Conservation (phyloP, 768 basidiomycete species). For the Boletus rex-veris region DNA sequence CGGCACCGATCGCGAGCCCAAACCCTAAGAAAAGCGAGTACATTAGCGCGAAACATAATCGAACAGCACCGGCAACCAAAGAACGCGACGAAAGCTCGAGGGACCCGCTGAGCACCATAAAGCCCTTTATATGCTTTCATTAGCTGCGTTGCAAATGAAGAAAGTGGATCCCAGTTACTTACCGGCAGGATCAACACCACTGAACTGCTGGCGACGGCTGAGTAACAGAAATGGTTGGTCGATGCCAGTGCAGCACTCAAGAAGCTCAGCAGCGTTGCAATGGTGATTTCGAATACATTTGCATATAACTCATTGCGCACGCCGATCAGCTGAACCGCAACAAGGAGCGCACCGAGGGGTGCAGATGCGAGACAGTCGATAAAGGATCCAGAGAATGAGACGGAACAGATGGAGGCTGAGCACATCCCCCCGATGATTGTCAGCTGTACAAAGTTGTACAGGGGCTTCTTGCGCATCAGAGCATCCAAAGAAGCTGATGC, state of each 20-base stretch:
- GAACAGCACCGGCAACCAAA: constrained; percentile 80
- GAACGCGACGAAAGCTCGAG: constrained; percentile 79
- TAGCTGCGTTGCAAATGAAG: background rate
- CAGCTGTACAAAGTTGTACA: constrained; percentile 59
- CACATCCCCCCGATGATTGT: constrained; percentile 75
- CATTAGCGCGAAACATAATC: constrained; percentile 73
- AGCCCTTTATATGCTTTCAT: constrained; percentile 39
- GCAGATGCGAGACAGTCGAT: constrained; percentile 70
- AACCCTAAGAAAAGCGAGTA: constrained; percentile 80
- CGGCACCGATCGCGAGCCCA: constrained; percentile 76
- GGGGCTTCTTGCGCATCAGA: constrained; percentile 64
- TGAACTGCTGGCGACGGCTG: constrained; percentile 72
- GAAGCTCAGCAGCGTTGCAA: constrained; percentile 78
- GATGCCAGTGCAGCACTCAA: constrained; percentile 69
- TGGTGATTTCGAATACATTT: constrained; percentile 80
- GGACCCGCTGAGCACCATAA: constrained; percentile 66
- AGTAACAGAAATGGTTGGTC: constrained; percentile 71
- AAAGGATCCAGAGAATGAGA: constrained; percentile 73
- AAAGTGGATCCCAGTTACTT: constrained; percentile 16
- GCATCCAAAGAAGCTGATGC: constrained; percentile 67
- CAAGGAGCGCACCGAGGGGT: constrained; percentile 73
- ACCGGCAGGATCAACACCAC: constrained; percentile 81
- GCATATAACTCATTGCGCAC: constrained; percentile 75
- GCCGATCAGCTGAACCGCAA: constrained; percentile 67
- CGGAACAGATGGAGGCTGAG: constrained; percentile 68